phyloP scores from a whole-genome alignment of 352 stramenopile species.

The Phytopythium chamaehyphon region DNA sequence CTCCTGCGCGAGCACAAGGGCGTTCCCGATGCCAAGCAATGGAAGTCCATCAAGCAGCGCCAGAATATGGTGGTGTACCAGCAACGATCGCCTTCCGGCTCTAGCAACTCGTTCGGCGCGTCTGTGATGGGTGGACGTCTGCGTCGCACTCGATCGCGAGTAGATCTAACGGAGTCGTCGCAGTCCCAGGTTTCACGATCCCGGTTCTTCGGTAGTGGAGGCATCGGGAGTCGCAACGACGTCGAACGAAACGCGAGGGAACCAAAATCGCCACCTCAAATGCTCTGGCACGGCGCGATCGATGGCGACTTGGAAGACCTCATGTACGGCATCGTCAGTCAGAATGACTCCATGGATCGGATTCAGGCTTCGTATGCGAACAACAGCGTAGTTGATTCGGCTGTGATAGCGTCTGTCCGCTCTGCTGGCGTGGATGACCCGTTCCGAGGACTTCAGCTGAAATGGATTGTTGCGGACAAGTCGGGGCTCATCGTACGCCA shows the following conservation, averaged over 20 bases:
- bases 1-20: constrained; percentile 18
- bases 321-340: constrained; percentile 29
- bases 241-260: constrained; percentile 1
- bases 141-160: not conserved
- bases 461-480: constrained; percentile 22
- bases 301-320: constrained; percentile 27
- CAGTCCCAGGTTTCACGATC: constrained; percentile 3
- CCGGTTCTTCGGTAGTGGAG: constrained; percentile 2
- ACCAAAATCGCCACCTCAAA: constrained; percentile 12
- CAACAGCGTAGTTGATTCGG: constrained; percentile 20
- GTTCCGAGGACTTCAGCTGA: constrained; percentile 24
- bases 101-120: not conserved
- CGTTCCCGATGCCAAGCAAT: constrained; percentile 17
- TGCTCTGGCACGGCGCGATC: constrained; percentile 25
- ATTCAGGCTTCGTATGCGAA: constrained; percentile 27
- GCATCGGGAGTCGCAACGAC: not conserved
- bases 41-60: constrained; percentile 26
- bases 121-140: not conserved
- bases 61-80: constrained; percentile 24
- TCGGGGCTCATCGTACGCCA: constrained; percentile 21
- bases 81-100: constrained; percentile 4
- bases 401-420: constrained; percentile 17
- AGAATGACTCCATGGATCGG: constrained; percentile 21
- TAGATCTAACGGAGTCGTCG: constrained; percentile 1
- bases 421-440: constrained; percentile 14